These are phyloP conservation scores for Penicillium sp. DNA, from an alignment of 2,329 filamentous ascomycete genomes.

Conservation along the genomic window DNA sequence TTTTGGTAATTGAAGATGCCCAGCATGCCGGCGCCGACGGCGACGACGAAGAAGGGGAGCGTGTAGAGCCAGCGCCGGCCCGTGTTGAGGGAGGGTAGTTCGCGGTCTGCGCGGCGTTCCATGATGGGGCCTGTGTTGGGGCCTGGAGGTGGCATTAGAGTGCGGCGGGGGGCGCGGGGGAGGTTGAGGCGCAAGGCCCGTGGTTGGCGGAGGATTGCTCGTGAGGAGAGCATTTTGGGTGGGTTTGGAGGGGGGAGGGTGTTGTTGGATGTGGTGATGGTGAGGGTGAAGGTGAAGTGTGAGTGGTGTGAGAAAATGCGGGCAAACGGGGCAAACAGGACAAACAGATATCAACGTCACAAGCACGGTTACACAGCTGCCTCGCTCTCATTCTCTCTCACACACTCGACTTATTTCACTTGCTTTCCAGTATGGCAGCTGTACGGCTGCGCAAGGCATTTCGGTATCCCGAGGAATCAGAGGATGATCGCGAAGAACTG, in stretches of 20 bases:
- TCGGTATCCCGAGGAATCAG: constrained; percentile 69
- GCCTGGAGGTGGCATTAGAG: constrained; percentile 55
- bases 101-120: constrained; percentile 57
- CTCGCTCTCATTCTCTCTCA: no score
- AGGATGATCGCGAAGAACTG: constrained; percentile 63
- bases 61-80: constrained; percentile 70
- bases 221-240: constrained; percentile 17
- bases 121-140: constrained; percentile 57
- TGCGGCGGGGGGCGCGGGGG: constrained; percentile 40
- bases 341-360: constrained; percentile 4
- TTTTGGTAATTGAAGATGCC: constrained; percentile 99
- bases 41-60: constrained; percentile 76
- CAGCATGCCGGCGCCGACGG: constrained; percentile 72
- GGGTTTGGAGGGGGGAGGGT: not conserved
- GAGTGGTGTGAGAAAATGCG: not conserved
- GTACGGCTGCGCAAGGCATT: constrained; percentile 77
- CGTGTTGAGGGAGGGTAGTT: constrained; percentile 51
- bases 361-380: no score
- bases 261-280: constrained; percentile 5
- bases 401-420: no score
- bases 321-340: constrained; percentile 34
- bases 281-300: constrained; percentile 7
- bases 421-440: no score
- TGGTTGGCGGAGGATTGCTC: constrained; percentile 17
- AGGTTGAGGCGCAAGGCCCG: constrained; percentile 10